Base-by-base conservation (phyloP, 225 moss, liverwort and hornwort species). In the Polytrichum commune region DNA sequence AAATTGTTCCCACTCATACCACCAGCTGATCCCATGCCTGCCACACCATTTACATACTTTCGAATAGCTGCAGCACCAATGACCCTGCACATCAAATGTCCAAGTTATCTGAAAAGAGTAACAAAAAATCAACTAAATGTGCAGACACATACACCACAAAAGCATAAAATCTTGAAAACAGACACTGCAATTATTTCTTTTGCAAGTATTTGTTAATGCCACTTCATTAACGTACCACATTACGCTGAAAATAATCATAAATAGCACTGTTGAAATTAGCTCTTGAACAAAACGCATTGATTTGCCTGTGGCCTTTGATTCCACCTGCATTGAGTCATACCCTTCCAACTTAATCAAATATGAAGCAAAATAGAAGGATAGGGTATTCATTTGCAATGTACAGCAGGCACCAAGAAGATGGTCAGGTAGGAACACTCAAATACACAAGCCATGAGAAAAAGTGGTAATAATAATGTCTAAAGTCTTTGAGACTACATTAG, bases 51-150 rank as follows among this genome's bases (percentile, higher is more conserved):
- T 27, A 98, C 95, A 64, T 98, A 98, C 78, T 98, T 98, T 24
- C 98, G 98, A 81, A 98, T 90, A 69, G 98, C 98, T 80, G 98
- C 98, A 84, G 98, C 98, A 69, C 98, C 98, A 91, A 98, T 93
- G 80, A 98, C 92, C 97, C 97, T 97, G 93, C 82, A 74, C 75
- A 58, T 22, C 60, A n/a, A 60, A 60, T 60, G 7, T 60, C 20
- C 60, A 60, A 6, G 23, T 60, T n/a, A 60, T 22, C 22, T 24
- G 9, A 60, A 23, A 24, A 22, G 23, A 60, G n/a, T 3, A 60
- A 20, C 22, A 7, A 20, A 60, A 60, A 6, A 60, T 60, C 22
- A 24, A 24, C 60, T 7, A 24, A 46, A 60, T 60, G 60, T 20
- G 20, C 5, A 60, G 2, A 24, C 1, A 60, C 22, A 20, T 23